Evolutionary conservation across 108 stramenopile species (phyloP).

Genomic region (Seminavis robusta): DNA sequence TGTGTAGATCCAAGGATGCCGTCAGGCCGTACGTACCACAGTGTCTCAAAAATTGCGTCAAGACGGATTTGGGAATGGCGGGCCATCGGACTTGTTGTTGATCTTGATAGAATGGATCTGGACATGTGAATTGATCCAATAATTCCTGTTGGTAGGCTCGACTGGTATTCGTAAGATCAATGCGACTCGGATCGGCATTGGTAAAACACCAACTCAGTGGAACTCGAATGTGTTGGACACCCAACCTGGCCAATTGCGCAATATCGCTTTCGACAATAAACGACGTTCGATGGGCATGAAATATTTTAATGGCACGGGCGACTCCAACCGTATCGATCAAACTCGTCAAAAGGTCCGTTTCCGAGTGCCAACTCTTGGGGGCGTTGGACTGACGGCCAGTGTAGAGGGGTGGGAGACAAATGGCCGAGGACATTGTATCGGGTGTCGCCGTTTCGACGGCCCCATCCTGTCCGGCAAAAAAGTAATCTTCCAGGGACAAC

Average conservation of each 20-base stretch:
- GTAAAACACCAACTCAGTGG: constrained; percentile 78
- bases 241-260: constrained; percentile 30
- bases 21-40: constrained; percentile 31
- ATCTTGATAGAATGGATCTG: constrained; percentile 57
- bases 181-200: constrained; percentile 42
- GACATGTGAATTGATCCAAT: constrained; percentile 52
- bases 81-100: constrained; percentile 5
- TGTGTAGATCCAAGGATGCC: constrained; percentile 55
- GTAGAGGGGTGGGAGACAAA: constrained; percentile 67
- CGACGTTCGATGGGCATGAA: constrained; percentile 56
- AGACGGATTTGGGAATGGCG: constrained; percentile 42
- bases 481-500: constrained; percentile 82
- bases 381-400: constrained; percentile 41
- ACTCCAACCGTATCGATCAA: constrained; percentile 16
- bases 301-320: constrained; percentile 41
- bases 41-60: constrained; percentile 45
- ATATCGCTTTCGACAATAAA: constrained; percentile 60
- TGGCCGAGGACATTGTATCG: constrained; percentile 37
- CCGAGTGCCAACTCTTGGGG: constrained; percentile 57
- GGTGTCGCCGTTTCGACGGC: constrained; percentile 72
- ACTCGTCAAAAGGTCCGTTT: constrained; percentile 67
- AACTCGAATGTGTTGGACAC: constrained; percentile 55
- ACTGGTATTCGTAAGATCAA: constrained; percentile 13
- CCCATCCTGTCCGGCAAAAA: constrained; percentile 57
- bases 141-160: constrained; percentile 23